A percentile compares a stretch with the other conserved stretches of the same genome.
These are phyloP conservation scores for Halteria grandinella DNA, from an alignment of 73 alveolate species.

Conservation along the genomic window DNA sequence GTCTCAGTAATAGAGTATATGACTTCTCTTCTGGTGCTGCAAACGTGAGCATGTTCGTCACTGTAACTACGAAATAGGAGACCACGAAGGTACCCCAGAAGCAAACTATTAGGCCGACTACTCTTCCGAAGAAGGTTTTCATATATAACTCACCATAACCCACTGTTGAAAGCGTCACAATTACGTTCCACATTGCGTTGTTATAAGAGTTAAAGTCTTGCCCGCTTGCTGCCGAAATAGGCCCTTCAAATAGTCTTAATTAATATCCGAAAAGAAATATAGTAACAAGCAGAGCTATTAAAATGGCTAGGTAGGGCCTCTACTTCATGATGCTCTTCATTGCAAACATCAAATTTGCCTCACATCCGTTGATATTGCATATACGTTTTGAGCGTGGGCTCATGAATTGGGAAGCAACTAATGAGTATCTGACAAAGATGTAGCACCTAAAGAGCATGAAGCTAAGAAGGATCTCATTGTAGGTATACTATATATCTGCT, in stretches of 20 bases:
- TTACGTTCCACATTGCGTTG: slow-evolving; percentile 92
- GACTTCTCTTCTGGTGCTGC: slow-evolving; percentile 69
- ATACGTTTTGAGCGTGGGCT: slow-evolving; percentile 54
- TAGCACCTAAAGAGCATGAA: slow-evolving; percentile 21
- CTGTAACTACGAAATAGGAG: slow-evolving; percentile 90
- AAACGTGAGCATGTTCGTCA: slow-evolving; percentile 78
- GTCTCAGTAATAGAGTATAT: slow-evolving; percentile 35
- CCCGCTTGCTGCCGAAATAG: slow-evolving; percentile 60
- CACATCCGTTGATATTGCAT: slow-evolving; percentile 70
- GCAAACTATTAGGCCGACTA: slow-evolving; percentile 86
- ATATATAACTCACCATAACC: slow-evolving; percentile 98
- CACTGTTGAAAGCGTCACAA: slow-evolving; percentile 90
- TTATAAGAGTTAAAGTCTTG: neutral
- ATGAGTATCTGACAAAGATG: slow-evolving; percentile 17
- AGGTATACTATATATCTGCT: slow-evolving; percentile 14
- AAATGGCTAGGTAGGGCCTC: slow-evolving; percentile 50
- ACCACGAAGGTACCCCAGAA: slow-evolving; percentile 95
- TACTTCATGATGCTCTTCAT: slow-evolving; percentile 62
- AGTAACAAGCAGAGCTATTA: slow-evolving; percentile 23
- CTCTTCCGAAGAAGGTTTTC: slow-evolving; percentile 93
- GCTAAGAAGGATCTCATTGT: slow-evolving; percentile 31
- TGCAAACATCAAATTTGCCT: slow-evolving; percentile 58
- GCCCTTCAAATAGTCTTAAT: slow-evolving; percentile 65
- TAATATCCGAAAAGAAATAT: slow-evolving; percentile 38
- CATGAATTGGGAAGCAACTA: slow-evolving; percentile 8